Evolutionary conservation across 139 green algal species (phyloP).

Genomic region (Closterium sp.): DNA sequence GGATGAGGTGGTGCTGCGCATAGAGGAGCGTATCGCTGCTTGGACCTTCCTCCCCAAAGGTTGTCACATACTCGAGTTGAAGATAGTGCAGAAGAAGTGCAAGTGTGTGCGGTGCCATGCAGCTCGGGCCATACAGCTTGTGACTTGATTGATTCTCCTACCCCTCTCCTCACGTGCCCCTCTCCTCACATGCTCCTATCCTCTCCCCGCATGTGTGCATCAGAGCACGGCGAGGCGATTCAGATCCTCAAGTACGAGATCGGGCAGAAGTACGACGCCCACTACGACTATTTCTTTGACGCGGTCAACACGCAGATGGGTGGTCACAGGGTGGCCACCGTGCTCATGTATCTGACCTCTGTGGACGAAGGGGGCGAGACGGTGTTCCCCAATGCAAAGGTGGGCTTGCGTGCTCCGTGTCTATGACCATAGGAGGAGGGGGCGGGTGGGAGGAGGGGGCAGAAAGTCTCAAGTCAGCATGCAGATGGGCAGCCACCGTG

Average conservation of each 20-base stretch:
- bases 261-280: conserved; percentile 83
- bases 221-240: conserved; percentile 66
- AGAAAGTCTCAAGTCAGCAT: too few relatives aligned
- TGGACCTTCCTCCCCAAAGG: conserved; percentile 26
- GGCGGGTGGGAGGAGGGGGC: too few relatives aligned
- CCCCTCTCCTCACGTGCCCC: too few relatives aligned
- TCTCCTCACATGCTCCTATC: too few relatives aligned
- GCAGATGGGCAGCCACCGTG: too few relatives aligned
- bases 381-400: conserved; percentile 43
- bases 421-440: too few relatives aligned
- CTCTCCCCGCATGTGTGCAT: neutral
- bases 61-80: neutral
- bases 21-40: conserved; percentile 8
- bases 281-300: conserved; percentile 84
- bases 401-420: neutral
- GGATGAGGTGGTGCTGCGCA: neutral
- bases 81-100: neutral
- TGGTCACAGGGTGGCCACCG: conserved; percentile 74
- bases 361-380: conserved; percentile 57
- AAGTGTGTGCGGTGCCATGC: too few relatives aligned
- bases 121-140: too few relatives aligned
- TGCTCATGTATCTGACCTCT: conserved; percentile 80
- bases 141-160: too few relatives aligned
- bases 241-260: conserved; percentile 80
- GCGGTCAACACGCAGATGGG: conserved; percentile 67